Evolutionary conservation across 495 filamentous ascomycete species (phyloP), one percentile per base, ranked within the genome.

Genomic region (Collariella sp.): DNA sequence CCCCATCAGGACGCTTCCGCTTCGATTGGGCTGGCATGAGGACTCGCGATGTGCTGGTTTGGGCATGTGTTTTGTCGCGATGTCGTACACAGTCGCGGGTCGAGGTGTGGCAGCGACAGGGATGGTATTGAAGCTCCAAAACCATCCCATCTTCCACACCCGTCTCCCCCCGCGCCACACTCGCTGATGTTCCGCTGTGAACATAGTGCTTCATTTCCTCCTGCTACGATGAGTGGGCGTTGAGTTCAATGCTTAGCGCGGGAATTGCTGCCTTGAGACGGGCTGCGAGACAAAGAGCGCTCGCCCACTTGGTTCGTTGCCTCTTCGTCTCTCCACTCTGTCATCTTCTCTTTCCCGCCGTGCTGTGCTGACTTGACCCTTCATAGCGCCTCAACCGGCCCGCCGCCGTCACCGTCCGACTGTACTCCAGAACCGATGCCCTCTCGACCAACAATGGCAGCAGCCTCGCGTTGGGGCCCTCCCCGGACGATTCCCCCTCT

Each of bases 1-100:
- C 59, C 50, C 68, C 64, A 43, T 63, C 56, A 4, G 62, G 62
- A 5, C 61, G 70, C 61, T 75, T 76, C 46, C 73, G 67, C 57
- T 76, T 77, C 34, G 64, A 59, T 15, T 68, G 63, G 20, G 67
- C 62, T 18, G 56, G 56, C 72, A 74, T 75, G 5, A 40, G 52
- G 22, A 26, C 12, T 35, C 20, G 23, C 18, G 43, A 29, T 47
- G 35, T 12, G 35, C 34, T 16, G 4, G 22, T 18, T 35, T 24
- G 13, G 19, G 15, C 7, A n/a, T n/a, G 3, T 35, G 22, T 20
- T 52, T 23, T 24, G 24, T 19, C 26, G 42, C 2, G 16, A 22
- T 20, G 34, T 24, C 13, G 46, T 33, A 49, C 46, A 22, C 34
- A 18, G 29, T 45, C 11, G 31, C 13, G 5, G 15, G 38, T 7